phyloP scores from a whole-genome alignment of 1,284 basidiomycete genomes.

The Chalciporus sp. region DNA sequence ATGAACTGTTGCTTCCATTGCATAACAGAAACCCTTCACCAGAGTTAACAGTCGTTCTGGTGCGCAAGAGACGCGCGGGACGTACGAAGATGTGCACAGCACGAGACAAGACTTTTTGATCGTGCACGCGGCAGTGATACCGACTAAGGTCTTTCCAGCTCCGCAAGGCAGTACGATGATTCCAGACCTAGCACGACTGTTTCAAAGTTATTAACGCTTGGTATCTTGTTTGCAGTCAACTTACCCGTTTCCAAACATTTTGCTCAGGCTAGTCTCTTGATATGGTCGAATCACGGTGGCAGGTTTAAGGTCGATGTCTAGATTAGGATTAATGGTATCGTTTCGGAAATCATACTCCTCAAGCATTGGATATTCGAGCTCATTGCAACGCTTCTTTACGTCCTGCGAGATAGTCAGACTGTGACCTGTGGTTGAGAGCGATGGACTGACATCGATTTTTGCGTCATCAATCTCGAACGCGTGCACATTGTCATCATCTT shows the following conservation, averaged over 20 bases:
- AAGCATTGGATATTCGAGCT: slow-evolving; percentile 93
- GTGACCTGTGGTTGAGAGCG: neutral
- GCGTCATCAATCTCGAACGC: slow-evolving; percentile 92
- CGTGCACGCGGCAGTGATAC: slow-evolving; percentile 98
- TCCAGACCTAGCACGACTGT: slow-evolving; percentile 91
- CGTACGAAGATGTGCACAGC: slow-evolving; percentile 94
- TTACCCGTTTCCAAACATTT: slow-evolving; percentile 98
- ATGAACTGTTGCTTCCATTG: slow-evolving; percentile 98
- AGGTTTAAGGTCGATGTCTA: slow-evolving; percentile 97
- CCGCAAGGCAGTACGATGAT: slow-evolving; percentile 99
- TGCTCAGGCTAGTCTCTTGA: slow-evolving; percentile 95
- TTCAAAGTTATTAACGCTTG: slow-evolving; percentile 6
- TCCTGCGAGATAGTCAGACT: slow-evolving; percentile 51
- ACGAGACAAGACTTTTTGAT: slow-evolving; percentile 99
- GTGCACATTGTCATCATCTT: slow-evolving; percentile 94
- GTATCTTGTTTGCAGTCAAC: slow-evolving; percentile 20
- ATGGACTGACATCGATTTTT: slow-evolving; percentile 78
- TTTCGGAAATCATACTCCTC: slow-evolving; percentile 99
- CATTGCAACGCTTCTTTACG: slow-evolving; percentile 91
- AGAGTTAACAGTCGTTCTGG: slow-evolving; percentile 4
- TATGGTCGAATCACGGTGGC: slow-evolving; percentile 95
- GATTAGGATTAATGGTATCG: slow-evolving; percentile 90
- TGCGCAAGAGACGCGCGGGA: slow-evolving; percentile 11
- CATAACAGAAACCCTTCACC: slow-evolving; percentile 87
- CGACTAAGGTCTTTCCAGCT: slow-evolving; percentile 98